A percentile compares a stretch with the other conserved stretches of the same genome.
phyloP scores from a whole-genome alignment of 768 basidiomycete species.

The Leccinellum luteum region DNA sequence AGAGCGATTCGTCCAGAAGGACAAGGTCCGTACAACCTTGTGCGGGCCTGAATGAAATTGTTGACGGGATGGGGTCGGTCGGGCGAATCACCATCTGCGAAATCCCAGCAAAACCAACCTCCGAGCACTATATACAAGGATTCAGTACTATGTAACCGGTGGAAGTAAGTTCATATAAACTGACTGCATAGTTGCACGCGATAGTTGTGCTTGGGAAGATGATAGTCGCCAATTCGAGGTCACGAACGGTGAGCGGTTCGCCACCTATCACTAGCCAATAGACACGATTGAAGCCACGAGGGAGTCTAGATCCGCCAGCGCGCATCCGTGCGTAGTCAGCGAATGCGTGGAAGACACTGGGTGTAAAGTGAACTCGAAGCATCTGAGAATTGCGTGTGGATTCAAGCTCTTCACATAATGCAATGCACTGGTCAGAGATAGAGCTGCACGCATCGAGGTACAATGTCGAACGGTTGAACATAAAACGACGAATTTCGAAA shows the following conservation, averaged over 20 bases:
- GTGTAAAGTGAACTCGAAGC: constrained; percentile 15
- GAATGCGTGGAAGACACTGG: constrained; percentile 16
- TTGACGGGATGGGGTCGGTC: constrained; percentile 12
- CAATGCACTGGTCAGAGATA: constrained; percentile 8
- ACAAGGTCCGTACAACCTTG: constrained; percentile 11
- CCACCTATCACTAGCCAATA: constrained; percentile 19
- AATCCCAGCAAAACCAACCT: constrained; percentile 16
- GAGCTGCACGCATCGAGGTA: constrained; percentile 10
- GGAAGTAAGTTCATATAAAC: neutral
- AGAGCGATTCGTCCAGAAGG: constrained; percentile 15
- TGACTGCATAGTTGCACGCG: constrained; percentile 15
- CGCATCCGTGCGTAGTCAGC: constrained; percentile 13
- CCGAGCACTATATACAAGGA: constrained; percentile 7
- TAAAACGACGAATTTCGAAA: constrained; percentile 18
- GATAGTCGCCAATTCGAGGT: constrained; percentile 10
- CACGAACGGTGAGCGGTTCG: constrained; percentile 8
- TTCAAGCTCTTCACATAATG: constrained; percentile 11
- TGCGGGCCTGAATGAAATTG: constrained; percentile 9
- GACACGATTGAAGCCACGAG: constrained; percentile 16
- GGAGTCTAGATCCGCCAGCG: constrained; percentile 8
- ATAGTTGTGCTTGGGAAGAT: constrained; percentile 13
- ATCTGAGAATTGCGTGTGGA: constrained; percentile 12
- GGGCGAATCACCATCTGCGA: constrained; percentile 13
- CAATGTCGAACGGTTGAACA: constrained; percentile 16
- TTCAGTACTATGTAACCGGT: neutral